phyloP scores from a whole-genome alignment of 2,329 filamentous ascomycete species.

The Dryadomyces quercivorus region DNA sequence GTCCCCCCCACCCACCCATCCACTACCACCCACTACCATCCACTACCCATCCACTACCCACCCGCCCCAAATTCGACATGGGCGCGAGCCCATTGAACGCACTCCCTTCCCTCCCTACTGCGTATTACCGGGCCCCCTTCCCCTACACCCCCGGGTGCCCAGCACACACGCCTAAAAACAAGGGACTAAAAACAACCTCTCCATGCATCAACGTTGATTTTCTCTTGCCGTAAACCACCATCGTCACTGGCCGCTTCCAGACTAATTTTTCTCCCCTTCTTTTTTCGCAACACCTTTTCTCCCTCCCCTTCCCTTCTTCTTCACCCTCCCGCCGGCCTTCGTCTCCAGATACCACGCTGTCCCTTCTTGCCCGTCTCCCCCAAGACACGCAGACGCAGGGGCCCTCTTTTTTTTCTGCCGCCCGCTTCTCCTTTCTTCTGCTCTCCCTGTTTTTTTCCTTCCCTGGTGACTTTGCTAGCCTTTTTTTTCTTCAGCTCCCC shows the following conservation, averaged over 20 bases:
- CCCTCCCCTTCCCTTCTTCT: neutral
- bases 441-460: neutral
- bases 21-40: neutral
- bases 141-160: neutral
- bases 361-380: neutral
- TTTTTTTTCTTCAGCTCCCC: neutral
- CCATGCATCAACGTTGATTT: conserved; percentile 3
- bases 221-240: conserved; percentile 1
- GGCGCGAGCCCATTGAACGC: neutral
- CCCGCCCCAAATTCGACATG: neutral
- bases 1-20: neutral
- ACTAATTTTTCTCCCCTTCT: conserved; percentile 5
- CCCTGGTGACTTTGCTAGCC: neutral
- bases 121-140: conserved; percentile 1
- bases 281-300: conserved; percentile 1
- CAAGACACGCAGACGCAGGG: neutral
- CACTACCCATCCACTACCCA: too few species aligned
- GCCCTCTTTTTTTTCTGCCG: neutral
- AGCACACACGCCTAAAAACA: neutral
- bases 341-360: neutral
- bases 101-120: neutral
- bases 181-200: conserved; percentile 5
- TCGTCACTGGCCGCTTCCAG: conserved; percentile 2
- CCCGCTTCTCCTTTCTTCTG: neutral
- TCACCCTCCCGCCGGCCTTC: neutral